phyloP scores from a whole-genome alignment of 2,329 filamentous ascomycete species.

The Rutstroemia sp. region DNA sequence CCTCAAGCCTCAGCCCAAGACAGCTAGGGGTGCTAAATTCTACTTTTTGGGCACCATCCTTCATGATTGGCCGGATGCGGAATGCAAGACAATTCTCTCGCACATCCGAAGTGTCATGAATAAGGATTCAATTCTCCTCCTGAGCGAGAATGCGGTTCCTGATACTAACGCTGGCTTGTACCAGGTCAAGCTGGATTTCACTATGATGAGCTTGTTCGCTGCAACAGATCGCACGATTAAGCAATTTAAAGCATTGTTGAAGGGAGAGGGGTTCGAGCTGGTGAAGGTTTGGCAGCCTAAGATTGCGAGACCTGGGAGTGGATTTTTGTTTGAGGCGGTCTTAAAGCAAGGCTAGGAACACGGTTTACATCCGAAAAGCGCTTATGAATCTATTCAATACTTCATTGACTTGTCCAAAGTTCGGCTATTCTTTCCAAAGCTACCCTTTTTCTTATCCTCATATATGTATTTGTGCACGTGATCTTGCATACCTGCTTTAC shows the following conservation, averaged over 20 bases:
- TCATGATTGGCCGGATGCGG: conserved; percentile 35
- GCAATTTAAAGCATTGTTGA: conserved; percentile 31
- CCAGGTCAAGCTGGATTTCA: conserved; percentile 32
- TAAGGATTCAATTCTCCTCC: conserved; percentile 33
- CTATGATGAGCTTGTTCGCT: conserved; percentile 34
- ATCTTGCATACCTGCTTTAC: too few relatives aligned
- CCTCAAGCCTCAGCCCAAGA: conserved; percentile 28
- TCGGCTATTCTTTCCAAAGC: too few relatives aligned
- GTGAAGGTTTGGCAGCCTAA: conserved; percentile 7
- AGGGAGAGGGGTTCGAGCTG: conserved; percentile 7
- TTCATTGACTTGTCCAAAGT: too few relatives aligned
- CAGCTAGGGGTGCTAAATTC: conserved; percentile 24
- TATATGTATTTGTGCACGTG: too few relatives aligned
- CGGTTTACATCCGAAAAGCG: too few relatives aligned
- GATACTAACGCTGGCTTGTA: conserved; percentile 25
- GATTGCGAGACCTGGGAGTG: not conserved
- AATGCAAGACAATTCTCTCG: conserved; percentile 28
- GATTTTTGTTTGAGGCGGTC: conserved; percentile 6
- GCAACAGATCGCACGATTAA: conserved; percentile 33
- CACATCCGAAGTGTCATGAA: conserved; percentile 21
- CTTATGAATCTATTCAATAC: too few relatives aligned
- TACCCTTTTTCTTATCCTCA: too few relatives aligned
- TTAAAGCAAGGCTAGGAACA: not conserved
- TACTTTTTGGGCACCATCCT: conserved; percentile 32
- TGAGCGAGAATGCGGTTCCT: conserved; percentile 37